Percentiles rank a stretch among this genome's conserved stretches.
phyloP scores from a whole-genome alignment of 1,284 basidiomycete species.

The Marasmius fiardii region DNA sequence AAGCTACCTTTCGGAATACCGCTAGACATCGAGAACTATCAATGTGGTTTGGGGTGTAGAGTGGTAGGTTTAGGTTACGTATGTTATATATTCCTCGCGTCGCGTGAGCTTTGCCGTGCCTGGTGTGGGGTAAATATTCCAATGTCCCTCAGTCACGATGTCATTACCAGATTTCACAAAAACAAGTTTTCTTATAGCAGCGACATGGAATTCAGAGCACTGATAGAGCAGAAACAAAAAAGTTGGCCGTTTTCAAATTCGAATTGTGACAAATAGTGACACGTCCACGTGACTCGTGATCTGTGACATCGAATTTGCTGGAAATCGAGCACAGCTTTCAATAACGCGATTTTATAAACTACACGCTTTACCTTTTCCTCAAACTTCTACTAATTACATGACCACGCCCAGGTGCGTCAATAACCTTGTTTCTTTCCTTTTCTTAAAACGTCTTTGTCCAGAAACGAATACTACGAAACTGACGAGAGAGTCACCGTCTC shows the following conservation, averaged over 20 bases:
- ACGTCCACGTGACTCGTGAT: constrained; percentile 2
- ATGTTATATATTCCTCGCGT: constrained; percentile 1
- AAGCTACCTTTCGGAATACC: neutral
- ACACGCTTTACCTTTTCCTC: neutral
- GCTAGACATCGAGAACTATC: neutral
- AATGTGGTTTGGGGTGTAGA: neutral
- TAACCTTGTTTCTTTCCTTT: neutral
- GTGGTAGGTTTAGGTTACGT: neutral
- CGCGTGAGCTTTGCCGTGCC: too few species aligned
- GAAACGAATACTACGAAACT: constrained; percentile 88
- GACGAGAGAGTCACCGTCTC: constrained; percentile 72
- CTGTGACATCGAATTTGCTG: constrained; percentile 3
- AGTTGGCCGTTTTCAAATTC: too few species aligned
- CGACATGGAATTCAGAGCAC: too few species aligned
- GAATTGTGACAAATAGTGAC: neutral
- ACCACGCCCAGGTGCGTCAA: constrained; percentile 37
- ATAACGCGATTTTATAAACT: neutral
- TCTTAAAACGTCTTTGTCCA: constrained; percentile 25
- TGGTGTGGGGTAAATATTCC: too few species aligned
- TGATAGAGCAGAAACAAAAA: too few species aligned
- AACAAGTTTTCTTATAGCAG: too few species aligned
- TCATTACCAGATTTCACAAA: too few species aligned
- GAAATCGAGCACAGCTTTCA: neutral
- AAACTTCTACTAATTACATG: constrained; percentile 24
- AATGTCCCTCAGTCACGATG: too few species aligned